Base-by-base conservation (phyloP, 2,329 filamentous ascomycete species). In the Plenodomus lindquistii region DNA sequence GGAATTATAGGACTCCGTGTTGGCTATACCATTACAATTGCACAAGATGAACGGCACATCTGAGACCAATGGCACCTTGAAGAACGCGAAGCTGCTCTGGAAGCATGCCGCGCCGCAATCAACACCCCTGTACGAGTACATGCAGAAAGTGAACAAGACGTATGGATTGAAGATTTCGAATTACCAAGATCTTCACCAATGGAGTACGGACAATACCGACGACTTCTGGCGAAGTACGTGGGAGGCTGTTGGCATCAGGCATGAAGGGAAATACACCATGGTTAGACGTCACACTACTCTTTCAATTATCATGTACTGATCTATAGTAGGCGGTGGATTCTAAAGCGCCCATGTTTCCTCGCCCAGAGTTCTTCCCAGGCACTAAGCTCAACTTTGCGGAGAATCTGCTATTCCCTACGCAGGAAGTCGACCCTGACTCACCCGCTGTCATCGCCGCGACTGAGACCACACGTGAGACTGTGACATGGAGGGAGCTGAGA, bases 381-480 rank as follows among this genome's bases (percentile, higher is more conserved):
- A 83, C 89, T 13, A 85, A 79, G 48, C 79, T 97, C 57, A 99
- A 97, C 73, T 97, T 97, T 69, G 92, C 93, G 20, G 90, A 97
- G 75, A 99, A 99, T 70, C 79, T 97, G 44, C 84, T 99, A 3
- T 97, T 87, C 70, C 93, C 93, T 3, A 72, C 77, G 2, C 79
- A 81, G 31, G 63, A 75, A 13, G 72, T 85, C 6, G 75, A 87
- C 54, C 81, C 86, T 42, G 73, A 84, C 38, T 78, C 81, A 4
- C 73, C 83, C 6, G 92, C 92, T 16, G 80, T 96, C 38, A 88
- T 97, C 62, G 89, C 88, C 20, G 86, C 84, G 3, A 96, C 91
- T 10, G 93, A 97, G 74, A 84, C 82, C 2, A 77, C 76, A 13
- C 79, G 82, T 42, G 81, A 88, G 61, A 77, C 79, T 21, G 77